phyloP scores from a whole-genome alignment of 2,329 filamentous ascomycete genomes.

The Fusarium siculi region DNA sequence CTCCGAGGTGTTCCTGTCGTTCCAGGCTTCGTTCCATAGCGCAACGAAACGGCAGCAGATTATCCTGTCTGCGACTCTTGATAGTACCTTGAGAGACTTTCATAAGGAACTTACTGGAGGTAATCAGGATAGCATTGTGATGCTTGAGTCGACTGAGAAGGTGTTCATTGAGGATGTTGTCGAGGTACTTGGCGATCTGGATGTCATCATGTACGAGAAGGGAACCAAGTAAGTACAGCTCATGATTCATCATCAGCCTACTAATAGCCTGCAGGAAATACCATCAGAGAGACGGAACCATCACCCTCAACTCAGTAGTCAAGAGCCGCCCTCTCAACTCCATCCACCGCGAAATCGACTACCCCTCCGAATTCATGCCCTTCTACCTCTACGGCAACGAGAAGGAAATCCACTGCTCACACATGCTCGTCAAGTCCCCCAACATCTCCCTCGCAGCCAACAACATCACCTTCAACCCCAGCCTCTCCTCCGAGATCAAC shows the following conservation, averaged over 20 bases:
- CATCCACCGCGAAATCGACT: conserved; percentile 47
- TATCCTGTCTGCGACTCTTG: conserved; percentile 37
- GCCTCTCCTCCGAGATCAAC: conserved; percentile 7
- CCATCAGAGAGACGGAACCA: conserved; percentile 37
- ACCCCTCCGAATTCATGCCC: conserved; percentile 52
- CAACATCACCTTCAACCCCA: conserved; percentile 15
- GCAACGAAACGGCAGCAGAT: conserved; percentile 50
- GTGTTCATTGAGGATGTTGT: neutral
- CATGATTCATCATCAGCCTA: accelerated
- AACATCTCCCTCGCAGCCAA: conserved; percentile 52
- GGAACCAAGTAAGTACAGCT: conserved; percentile 5
- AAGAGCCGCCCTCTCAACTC: conserved; percentile 52
- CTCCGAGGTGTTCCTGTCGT: conserved; percentile 52
- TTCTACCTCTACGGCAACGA: conserved; percentile 57
- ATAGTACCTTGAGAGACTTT: neutral
- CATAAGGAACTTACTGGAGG: neutral
- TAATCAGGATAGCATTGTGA: conserved; percentile 10
- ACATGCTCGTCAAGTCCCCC: conserved; percentile 55
- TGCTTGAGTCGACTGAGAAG: conserved; percentile 20
- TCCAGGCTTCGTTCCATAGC: conserved; percentile 54
- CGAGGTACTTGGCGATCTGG: neutral
- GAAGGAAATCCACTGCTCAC: conserved; percentile 53
- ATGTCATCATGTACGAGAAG: conserved; percentile 7
- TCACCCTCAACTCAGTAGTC: conserved; percentile 39
- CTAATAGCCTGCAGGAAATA: conserved; percentile 12